A percentile compares a stretch with the other conserved stretches of the same genome.
phyloP scores from a whole-genome alignment of 352 stramenopile species.

The Phytopythium boreale region DNA sequence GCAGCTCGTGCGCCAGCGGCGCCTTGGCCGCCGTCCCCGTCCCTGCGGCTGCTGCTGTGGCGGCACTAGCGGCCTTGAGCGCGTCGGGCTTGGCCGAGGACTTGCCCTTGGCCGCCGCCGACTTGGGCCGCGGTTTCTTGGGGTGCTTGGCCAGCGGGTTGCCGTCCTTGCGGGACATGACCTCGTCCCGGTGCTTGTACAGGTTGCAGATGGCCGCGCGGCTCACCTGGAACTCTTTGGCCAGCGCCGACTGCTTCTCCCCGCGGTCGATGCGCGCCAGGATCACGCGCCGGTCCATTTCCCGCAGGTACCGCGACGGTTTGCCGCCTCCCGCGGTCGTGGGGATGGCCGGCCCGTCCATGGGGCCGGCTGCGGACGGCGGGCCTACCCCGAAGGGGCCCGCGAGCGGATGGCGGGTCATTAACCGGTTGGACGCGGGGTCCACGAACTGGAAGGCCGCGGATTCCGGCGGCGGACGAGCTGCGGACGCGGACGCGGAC shows the following conservation, averaged over 20 bases:
- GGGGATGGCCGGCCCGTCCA: no score
- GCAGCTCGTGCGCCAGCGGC: slow-evolving; percentile 26
- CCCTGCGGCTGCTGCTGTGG: neutral
- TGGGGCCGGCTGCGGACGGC: no score
- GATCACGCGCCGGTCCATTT: slow-evolving; percentile 61
- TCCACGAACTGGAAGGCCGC: neutral
- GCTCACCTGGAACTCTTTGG: slow-evolving; percentile 66
- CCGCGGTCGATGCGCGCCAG: slow-evolving; percentile 43
- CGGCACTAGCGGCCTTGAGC: neutral
- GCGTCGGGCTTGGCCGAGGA: neutral
- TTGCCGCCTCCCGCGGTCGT: slow-evolving; percentile 12
- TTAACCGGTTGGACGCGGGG: neutral
- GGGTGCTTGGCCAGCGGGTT: slow-evolving; percentile 58
- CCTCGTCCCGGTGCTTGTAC: slow-evolving; percentile 51
- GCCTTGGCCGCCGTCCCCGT: neutral
- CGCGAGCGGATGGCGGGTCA: neutral
- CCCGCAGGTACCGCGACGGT: slow-evolving; percentile 51
- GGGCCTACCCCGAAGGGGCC: neutral
- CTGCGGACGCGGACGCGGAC: neutral
- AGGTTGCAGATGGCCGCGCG: slow-evolving; percentile 62
- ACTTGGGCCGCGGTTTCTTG: slow-evolving; percentile 35
- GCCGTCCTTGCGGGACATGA: slow-evolving; percentile 38
- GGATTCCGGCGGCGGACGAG: neutral
- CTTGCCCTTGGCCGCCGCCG: neutral
- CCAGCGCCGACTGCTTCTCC: slow-evolving; percentile 59